Conservation (phyloP, 306 rosid genomes). For the Lathyrus tuberosus region DNA sequence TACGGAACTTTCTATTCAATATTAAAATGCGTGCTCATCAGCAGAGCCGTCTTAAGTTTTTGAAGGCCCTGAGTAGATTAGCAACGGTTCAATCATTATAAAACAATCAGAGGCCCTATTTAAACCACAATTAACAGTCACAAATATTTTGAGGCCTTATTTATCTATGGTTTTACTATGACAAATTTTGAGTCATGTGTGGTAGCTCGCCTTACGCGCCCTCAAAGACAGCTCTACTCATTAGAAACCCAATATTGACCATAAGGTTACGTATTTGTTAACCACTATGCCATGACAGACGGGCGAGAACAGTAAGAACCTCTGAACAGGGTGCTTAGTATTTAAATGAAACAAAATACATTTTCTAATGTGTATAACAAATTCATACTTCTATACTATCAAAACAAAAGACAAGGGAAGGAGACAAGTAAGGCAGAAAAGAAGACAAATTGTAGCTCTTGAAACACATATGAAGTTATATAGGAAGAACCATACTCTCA, state of each 20-base stretch:
- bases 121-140: too few relatives aligned
- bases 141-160: too few relatives aligned
- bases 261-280: background rate
- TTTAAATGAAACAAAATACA: conserved; percentile 18
- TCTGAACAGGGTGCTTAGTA: background rate
- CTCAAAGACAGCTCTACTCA: background rate
- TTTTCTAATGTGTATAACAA: background rate
- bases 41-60: too few relatives aligned
- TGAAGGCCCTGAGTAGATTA: too few relatives aligned
- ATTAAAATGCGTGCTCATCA: conserved; percentile 17
- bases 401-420: background rate
- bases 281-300: background rate
- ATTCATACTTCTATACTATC: background rate
- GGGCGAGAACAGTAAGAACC: background rate
- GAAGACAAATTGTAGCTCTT: background rate
- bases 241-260: conserved; percentile 26
- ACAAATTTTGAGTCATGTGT: too few relatives aligned
- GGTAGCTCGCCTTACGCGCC: too few relatives aligned
- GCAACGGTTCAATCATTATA: too few relatives aligned
- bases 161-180: too few relatives aligned
- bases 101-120: too few relatives aligned
- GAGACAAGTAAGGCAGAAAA: conserved; percentile 11
- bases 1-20: conserved; percentile 1
- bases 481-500: conserved; percentile 63
- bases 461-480: conserved; percentile 31